phyloP scores from a whole-genome alignment of 495 filamentous ascomycete species.

The Amniculicola lignicola region DNA sequence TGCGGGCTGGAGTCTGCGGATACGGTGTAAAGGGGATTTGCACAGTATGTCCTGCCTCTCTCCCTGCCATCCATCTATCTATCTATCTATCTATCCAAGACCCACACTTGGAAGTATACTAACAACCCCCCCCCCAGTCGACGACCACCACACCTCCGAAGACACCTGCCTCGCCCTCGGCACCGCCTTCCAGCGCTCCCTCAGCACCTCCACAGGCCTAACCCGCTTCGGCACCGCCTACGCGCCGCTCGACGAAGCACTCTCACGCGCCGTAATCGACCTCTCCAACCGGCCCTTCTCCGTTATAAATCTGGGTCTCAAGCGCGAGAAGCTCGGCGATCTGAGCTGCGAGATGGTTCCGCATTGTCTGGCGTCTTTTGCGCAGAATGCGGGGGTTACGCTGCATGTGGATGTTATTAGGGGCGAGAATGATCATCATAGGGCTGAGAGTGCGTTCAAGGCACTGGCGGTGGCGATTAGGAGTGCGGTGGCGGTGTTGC shows the following conservation, averaged over 20 bases:
- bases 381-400: conserved; percentile 84
- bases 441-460: conserved; percentile 97
- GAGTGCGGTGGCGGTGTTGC: conserved; percentile 67
- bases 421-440: conserved; percentile 92
- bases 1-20: conserved; percentile 80
- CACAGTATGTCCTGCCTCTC: conserved; percentile 48
- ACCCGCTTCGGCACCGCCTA: conserved; percentile 88
- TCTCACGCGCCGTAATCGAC: conserved; percentile 91
- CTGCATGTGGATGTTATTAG: conserved; percentile 86
- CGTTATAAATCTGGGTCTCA: conserved; percentile 73
- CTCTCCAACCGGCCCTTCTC: conserved; percentile 85
- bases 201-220: conserved; percentile 73
- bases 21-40: conserved; percentile 81
- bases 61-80: neutral
- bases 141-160: conserved; percentile 98
- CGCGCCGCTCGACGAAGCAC: conserved; percentile 89
- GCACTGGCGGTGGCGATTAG: conserved; percentile 82
- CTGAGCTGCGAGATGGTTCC: conserved; percentile 95
- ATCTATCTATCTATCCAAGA: conserved; percentile 2
- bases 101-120: neutral
- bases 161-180: conserved; percentile 92
- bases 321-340: conserved; percentile 88
- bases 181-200: conserved; percentile 71
- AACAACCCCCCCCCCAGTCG: conserved; percentile 56
- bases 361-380: conserved; percentile 90